Evolutionary conservation across 1,139 yeast species (phyloP).

Genomic region (Blastobotrys ciferrii): DNA sequence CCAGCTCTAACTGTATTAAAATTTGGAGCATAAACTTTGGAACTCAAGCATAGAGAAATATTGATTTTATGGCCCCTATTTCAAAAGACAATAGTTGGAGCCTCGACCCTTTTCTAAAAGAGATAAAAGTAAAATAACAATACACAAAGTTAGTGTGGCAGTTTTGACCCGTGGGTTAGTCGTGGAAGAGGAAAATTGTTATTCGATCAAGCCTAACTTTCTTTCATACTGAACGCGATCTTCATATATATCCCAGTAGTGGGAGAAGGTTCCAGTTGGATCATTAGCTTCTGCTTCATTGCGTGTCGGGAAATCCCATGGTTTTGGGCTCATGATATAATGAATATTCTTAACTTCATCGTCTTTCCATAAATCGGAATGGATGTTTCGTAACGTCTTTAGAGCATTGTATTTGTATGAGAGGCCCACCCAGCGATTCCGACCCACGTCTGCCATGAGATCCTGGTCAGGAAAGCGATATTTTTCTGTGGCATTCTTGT

Average conservation of each 20-base stretch:
- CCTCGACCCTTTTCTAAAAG: no score
- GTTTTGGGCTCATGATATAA: conserved; percentile 55
- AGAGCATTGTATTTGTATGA: conserved; percentile 53
- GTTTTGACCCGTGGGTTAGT: no score
- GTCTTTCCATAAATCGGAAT: conserved; percentile 45
- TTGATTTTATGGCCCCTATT: no score
- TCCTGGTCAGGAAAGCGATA: conserved; percentile 59
- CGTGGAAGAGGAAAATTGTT: background rate
- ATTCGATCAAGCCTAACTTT: background rate
- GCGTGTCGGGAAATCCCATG: conserved; percentile 44
- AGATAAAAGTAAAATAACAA: no score
- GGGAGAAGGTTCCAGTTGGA: conserved; percentile 1
- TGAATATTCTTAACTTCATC: conserved; percentile 52
- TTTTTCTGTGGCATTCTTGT: conserved; percentile 37
- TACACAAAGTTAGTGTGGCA: no score
- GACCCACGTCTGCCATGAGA: conserved; percentile 51
- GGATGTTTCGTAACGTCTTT: conserved; percentile 47
- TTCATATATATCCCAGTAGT: conserved; percentile 5
- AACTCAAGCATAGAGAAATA: no score
- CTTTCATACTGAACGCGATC: conserved; percentile 1
- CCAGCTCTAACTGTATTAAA: no score
- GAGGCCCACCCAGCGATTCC: conserved; percentile 48
- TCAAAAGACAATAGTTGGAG: no score
- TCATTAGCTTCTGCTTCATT: background rate
- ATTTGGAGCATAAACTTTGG: no score